Base-by-base conservation (phyloP, 2,329 filamentous ascomycete genomes). In the Fusarium odoratissimum region DNA sequence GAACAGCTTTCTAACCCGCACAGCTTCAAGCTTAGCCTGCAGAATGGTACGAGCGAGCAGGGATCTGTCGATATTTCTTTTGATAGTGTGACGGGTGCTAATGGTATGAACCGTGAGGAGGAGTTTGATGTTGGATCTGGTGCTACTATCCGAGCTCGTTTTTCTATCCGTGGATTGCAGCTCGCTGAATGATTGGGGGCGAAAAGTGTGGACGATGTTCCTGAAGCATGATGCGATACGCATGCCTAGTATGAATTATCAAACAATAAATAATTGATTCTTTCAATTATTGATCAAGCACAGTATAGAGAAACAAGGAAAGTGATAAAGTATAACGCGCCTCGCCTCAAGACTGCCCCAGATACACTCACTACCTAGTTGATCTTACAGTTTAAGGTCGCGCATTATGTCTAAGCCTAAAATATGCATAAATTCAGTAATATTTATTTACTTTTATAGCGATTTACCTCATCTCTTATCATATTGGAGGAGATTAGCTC, bases 101-200 rank as follows among this genome's bases (percentile, higher is more conserved):
- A 21, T 1, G 72, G 68, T 17, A 76, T 76, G 75, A 28, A 45
- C 4, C 59, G 65, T 1, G 58, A 57, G 37, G 61, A 72, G 3
- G 57, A 74, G 16, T 76, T 76, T 30, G 68, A 76, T 49, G 71
- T 76, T 11, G 75, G 75, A 1, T 75, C 73, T 40, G 74, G 75
- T 41, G 71, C 44, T 0, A 51, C 67, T 5, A 44, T 76, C 4
- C 72, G 71, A 25, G 74, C 75, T 65, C 70, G 62, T 1, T n/a
- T 76, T 44, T 69, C 68, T 0, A 42, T 76, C 28, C 74, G 74
- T 1, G 75, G 74, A 45, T 19, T 76, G 35, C 60, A 69, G 33
- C 31, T 73, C 30, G 74, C 74, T 8, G 7, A 76, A 57, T 76
- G 31, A 65, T 56, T 3, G 6, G 8, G 6, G 9, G 3, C 0